A percentile compares a stretch with the other conserved stretches of the same genome.
These are phyloP conservation scores for Circinella minor DNA, from an alignment of 371 early-diverging fungal species.

Conservation along the genomic window DNA sequence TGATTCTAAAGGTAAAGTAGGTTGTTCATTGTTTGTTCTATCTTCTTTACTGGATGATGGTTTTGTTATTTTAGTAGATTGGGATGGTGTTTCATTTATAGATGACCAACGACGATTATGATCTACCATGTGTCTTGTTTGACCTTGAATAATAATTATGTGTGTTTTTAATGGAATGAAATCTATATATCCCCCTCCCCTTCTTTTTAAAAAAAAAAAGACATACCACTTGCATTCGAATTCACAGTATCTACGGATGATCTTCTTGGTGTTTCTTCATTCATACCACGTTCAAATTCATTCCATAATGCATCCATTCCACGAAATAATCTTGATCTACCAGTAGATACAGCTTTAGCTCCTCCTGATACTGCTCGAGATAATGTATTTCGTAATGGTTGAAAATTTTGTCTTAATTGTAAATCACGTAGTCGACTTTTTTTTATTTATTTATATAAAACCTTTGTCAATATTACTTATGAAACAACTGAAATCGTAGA, in stretches of 20 bases:
- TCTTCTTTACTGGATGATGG: no score
- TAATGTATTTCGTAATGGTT: constrained; percentile 64
- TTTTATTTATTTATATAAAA: not conserved
- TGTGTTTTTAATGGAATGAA: no score
- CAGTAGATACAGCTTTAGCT: constrained; percentile 53
- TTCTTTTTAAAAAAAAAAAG: not conserved
- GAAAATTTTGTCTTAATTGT: constrained; percentile 63
- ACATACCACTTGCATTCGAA: not conserved
- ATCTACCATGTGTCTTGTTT: not conserved
- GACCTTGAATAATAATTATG: not conserved
- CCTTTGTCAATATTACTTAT: not conserved
- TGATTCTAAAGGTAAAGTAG: constrained; percentile 38
- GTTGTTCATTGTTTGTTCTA: not conserved
- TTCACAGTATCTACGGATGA: constrained; percentile 15
- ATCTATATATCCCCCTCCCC: no score
- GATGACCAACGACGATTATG: constrained; percentile 19
- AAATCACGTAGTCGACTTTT: constrained; percentile 61
- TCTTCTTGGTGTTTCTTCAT: constrained; percentile 20
- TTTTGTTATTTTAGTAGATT: not conserved
- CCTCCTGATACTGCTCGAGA: constrained; percentile 66
- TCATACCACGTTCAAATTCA: constrained; percentile 51
- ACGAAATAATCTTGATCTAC: constrained; percentile 48
- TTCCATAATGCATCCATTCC: constrained; percentile 61
- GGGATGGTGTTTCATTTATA: not conserved
- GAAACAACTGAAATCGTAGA: no score